Evolutionary conservation across 352 stramenopile species (phyloP).

Genomic region (Aphanomyces cochlioides): DNA sequence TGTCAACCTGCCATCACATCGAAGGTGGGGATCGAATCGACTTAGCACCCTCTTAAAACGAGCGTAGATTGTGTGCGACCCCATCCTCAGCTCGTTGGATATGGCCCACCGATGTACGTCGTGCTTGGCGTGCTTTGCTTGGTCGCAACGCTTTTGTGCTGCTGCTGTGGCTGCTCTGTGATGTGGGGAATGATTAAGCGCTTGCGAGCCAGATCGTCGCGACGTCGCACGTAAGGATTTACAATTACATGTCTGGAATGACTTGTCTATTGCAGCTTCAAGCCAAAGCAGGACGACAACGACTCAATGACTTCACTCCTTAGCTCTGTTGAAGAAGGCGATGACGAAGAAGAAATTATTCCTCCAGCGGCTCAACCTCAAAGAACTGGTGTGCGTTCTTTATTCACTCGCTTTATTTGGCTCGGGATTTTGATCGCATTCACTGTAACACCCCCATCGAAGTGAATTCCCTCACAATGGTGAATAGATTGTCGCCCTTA

Average conservation of each 20-base stretch:
- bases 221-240: constrained; percentile 3
- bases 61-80: constrained; percentile 63
- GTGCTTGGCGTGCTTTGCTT: constrained; percentile 81
- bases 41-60: not conserved
- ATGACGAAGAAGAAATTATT: not conserved
- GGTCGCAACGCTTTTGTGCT: constrained; percentile 78
- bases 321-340: constrained; percentile 41
- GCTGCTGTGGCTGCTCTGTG: constrained; percentile 59
- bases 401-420: constrained; percentile 53
- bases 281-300: constrained; percentile 8
- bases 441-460: constrained; percentile 35
- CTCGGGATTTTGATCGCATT: constrained; percentile 49
- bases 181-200: constrained; percentile 14
- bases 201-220: not conserved
- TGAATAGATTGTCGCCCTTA: constrained; percentile 52
- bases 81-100: constrained; percentile 73
- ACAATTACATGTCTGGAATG: not conserved
- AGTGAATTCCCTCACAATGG: too few relatives aligned
- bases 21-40: constrained; percentile 41
- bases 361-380: not conserved
- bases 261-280: too few relatives aligned
- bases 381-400: constrained; percentile 28
- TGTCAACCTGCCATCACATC: constrained; percentile 78
- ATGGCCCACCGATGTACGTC: constrained; percentile 70
- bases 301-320: constrained; percentile 37